phyloP scores from a whole-genome alignment of 352 stramenopile genomes.

The Phytophthora parvispora region DNA sequence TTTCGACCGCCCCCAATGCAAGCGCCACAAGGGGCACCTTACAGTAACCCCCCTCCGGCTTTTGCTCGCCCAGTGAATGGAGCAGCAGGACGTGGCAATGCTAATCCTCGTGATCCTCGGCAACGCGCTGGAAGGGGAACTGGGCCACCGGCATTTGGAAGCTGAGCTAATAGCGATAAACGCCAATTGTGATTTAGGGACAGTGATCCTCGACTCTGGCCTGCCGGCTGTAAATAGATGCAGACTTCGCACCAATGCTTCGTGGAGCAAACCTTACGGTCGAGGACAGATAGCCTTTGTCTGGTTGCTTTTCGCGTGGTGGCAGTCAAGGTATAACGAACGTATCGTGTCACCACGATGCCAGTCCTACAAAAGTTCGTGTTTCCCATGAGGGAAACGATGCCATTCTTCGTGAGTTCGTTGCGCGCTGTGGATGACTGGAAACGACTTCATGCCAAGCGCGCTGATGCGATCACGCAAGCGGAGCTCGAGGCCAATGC shows the following conservation, averaged over 20 bases:
- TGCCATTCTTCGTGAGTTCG: constrained; percentile 85
- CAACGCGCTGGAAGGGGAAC: constrained; percentile 38
- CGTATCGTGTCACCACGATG: constrained; percentile 7
- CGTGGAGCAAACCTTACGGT: constrained; percentile 10
- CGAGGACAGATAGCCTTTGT: background rate
- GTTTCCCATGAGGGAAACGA: constrained; percentile 76
- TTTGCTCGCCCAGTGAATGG: constrained; percentile 23
- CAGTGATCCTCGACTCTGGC: constrained; percentile 18
- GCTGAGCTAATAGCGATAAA: constrained; percentile 25
- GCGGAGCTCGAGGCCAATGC: constrained; percentile 73
- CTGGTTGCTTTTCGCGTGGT: constrained; percentile 2
- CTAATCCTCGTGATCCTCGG: constrained; percentile 47
- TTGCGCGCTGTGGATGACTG: constrained; percentile 76
- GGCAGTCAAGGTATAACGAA: background rate
- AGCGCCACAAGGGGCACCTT: constrained; percentile 4
- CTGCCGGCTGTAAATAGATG: constrained; percentile 39
- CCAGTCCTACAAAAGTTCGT: constrained; percentile 58
- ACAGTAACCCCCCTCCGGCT: constrained; percentile 16
- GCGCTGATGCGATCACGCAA: constrained; percentile 60
- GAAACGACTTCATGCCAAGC: constrained; percentile 73
- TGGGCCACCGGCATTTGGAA: constrained; percentile 14
- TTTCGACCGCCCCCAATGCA: constrained; percentile 26
- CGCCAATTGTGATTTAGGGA: constrained; percentile 29
- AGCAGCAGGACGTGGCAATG: constrained; percentile 27
- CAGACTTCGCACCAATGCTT: background rate